phyloP scores from a whole-genome alignment of 108 stramenopile genomes.

The Fragilariopsis cylindrus region DNA sequence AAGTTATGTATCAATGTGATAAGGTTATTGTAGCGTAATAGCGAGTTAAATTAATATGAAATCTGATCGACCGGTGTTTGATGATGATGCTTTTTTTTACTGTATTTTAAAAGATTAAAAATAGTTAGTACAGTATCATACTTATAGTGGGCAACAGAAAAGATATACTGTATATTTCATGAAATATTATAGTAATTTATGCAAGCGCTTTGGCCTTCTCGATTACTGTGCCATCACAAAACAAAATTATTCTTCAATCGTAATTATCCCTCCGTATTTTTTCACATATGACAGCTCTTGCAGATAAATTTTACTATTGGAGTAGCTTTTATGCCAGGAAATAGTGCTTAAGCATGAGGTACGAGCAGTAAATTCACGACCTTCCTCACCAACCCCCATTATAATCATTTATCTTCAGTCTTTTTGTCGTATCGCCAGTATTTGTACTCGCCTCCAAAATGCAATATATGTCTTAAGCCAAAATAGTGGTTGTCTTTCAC shows the following conservation, averaged over 20 bases:
- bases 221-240: constrained; percentile 36
- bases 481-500: constrained; percentile 62
- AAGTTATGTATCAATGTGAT: constrained; percentile 64
- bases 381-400: background rate
- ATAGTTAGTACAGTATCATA: background rate
- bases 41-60: too few relatives aligned
- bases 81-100: too few relatives aligned
- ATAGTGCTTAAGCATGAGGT: too few relatives aligned
- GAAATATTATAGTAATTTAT: background rate
- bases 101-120: background rate
- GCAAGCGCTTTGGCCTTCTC: constrained; percentile 15
- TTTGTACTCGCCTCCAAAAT: constrained; percentile 33
- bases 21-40: background rate
- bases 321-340: too few relatives aligned
- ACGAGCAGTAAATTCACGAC: too few relatives aligned
- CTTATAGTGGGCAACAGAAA: background rate
- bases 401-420: background rate
- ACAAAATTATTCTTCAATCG: constrained; percentile 31
- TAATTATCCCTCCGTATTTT: too few relatives aligned
- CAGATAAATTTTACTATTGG: too few relatives aligned
- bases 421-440: constrained; percentile 27
- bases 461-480: constrained; percentile 46
- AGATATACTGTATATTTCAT: background rate
- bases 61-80: too few relatives aligned
- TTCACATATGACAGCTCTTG: too few relatives aligned